Percentiles rank a stretch among this genome's conserved stretches.
Evolutionary conservation across 2,329 filamentous ascomycete genomes (phyloP).

Genomic region (Talaromyces sp.): DNA sequence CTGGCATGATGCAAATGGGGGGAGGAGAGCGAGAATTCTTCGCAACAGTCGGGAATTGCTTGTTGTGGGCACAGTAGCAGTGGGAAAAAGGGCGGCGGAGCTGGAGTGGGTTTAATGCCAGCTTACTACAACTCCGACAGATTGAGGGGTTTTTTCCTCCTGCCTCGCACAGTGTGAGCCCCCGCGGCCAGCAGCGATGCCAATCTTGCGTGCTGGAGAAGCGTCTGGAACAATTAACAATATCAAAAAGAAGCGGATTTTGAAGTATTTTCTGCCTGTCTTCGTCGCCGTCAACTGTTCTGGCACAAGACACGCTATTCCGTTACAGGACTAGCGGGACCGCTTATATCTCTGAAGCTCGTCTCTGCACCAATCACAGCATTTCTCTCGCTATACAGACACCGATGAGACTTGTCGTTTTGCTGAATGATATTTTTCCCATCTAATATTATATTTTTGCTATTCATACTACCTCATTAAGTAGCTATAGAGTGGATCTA

Average conservation of each 20-base stretch:
- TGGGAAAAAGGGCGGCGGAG: constrained; percentile 9
- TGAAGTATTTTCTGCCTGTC: not conserved
- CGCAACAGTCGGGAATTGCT: constrained; percentile 1
- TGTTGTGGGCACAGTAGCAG: constrained; percentile 12
- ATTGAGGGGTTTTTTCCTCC: not conserved
- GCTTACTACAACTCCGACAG: not conserved
- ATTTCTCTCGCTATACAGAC: not conserved
- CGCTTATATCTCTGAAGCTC: not conserved
- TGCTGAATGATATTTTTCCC: too few relatives aligned
- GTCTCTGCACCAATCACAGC: not conserved
- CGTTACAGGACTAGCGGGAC: not conserved
- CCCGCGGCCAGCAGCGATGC: not conserved
- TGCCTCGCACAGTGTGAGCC: not conserved
- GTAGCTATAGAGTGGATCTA: too few relatives aligned
- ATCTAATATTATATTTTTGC: too few relatives aligned
- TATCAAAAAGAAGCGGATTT: not conserved
- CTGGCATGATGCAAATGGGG: constrained; percentile 6
- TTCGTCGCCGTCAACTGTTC: not conserved
- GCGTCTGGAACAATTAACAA: not conserved
- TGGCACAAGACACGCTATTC: not conserved
- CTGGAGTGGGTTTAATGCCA: constrained; percentile 6
- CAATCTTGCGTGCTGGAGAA: not conserved
- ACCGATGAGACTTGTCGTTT: too few relatives aligned
- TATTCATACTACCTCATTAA: too few relatives aligned
- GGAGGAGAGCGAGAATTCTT: not conserved